These are phyloP conservation scores for Myxozyma geophila DNA, from an alignment of 805 yeast species.

Conservation along the genomic window DNA sequence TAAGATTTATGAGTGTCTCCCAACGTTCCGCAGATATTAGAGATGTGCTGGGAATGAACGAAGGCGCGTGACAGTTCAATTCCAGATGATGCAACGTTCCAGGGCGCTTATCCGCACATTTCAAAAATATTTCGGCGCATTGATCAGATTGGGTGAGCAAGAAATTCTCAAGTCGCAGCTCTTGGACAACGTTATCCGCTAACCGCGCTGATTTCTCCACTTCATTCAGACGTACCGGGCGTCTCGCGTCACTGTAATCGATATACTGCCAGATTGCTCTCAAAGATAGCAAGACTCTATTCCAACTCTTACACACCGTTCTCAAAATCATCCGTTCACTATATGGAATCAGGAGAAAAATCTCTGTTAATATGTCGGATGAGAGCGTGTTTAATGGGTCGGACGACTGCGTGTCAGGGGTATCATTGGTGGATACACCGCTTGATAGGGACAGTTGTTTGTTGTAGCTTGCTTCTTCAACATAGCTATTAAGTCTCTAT, in stretches of 20 bases:
- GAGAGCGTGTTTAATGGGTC: slow-evolving; percentile 5
- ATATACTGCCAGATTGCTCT: slow-evolving; percentile 12
- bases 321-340: slow-evolving; percentile 1
- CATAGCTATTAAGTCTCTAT: not conserved
- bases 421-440: not conserved
- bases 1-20: not conserved
- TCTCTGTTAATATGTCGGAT: not conserved
- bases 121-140: not conserved
- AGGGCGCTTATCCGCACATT: not conserved
- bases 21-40: not conserved
- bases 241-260: slow-evolving; percentile 13
- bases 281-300: not conserved
- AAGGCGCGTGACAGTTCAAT: slow-evolving; percentile 2
- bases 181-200: slow-evolving; percentile 1
- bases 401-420: not conserved
- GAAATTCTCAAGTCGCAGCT: not conserved
- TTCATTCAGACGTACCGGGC: slow-evolving; percentile 11
- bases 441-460: not conserved
- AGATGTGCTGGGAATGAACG: not conserved
- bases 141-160: not conserved
- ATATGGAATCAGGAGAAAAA: slow-evolving; percentile 9
- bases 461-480: not conserved
- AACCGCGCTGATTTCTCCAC: not conserved
- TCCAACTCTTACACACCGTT: slow-evolving; percentile 15
- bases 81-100: slow-evolving; percentile 7